Percentiles rank a stretch among this genome's conserved stretches.
phyloP scores from a whole-genome alignment of 495 filamentous ascomycete species.

The Talaromyces proteolyticus region DNA sequence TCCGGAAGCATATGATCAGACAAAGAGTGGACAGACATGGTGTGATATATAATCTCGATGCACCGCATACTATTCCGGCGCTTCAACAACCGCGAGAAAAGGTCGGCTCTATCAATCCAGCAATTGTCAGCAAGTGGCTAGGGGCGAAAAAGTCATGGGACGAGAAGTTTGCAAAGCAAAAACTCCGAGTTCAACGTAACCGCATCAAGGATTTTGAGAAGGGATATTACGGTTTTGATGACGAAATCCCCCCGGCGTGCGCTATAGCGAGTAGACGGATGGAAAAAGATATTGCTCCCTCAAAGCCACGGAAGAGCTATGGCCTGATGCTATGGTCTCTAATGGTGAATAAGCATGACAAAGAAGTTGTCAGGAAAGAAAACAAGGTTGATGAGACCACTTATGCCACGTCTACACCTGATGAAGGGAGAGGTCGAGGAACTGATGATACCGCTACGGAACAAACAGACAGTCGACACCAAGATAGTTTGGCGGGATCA shows the following conservation, averaged over 20 bases:
- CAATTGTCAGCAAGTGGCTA: constrained; percentile 80
- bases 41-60: constrained; percentile 57
- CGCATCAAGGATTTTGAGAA: constrained; percentile 62
- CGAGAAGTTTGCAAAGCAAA: constrained; percentile 56
- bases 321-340: constrained; percentile 77
- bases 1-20: constrained; percentile 82
- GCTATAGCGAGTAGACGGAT: constrained; percentile 68
- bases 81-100: constrained; percentile 54
- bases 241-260: constrained; percentile 75
- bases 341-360: constrained; percentile 85
- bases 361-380: constrained; percentile 56
- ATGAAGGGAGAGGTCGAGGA: background rate
- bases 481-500: too few species aligned
- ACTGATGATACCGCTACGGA: background rate
- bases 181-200: constrained; percentile 60
- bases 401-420: background rate
- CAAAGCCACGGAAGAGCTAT: constrained; percentile 53
- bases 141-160: constrained; percentile 66
- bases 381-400: constrained; percentile 16
- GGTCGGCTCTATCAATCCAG: constrained; percentile 74
- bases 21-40: constrained; percentile 78
- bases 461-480: too few species aligned
- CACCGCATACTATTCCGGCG: constrained; percentile 52
- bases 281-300: constrained; percentile 43
- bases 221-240: constrained; percentile 65